Evolutionary conservation across 78 protist species (phyloP).

Genomic region (Ministeria vibrans): DNA sequence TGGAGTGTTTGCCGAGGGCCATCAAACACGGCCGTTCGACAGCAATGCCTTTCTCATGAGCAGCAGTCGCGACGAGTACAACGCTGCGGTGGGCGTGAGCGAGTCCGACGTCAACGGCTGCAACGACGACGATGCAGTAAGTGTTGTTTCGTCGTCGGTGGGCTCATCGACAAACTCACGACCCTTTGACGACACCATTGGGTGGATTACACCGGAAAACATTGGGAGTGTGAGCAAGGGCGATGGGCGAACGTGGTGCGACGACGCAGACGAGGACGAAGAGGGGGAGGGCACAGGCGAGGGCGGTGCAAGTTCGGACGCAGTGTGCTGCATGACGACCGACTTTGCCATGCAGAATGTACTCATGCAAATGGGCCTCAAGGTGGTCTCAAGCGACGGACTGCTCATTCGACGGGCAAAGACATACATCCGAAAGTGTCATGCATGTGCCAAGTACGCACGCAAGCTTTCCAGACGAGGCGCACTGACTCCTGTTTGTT

Average conservation of each 20-base stretch:
- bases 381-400: constrained; percentile 60
- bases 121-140: background rate
- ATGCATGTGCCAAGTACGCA: constrained; percentile 63
- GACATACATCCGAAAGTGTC: constrained; percentile 70
- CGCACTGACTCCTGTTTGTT: background rate
- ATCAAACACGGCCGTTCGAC: too few species aligned
- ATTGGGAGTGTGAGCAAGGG: background rate
- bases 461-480: background rate
- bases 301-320: background rate
- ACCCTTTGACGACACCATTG: constrained; percentile 51
- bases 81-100: background rate
- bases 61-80: background rate
- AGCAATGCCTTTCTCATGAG: too few species aligned
- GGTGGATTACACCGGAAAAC: constrained; percentile 82
- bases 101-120: background rate
- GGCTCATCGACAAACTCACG: too few species aligned
- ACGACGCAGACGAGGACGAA: background rate
- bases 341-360: constrained; percentile 77
- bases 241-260: background rate
- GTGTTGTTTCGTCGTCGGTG: too few species aligned
- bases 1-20: too few species aligned
- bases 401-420: constrained; percentile 44
- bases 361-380: constrained; percentile 65
- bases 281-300: background rate
- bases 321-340: constrained; percentile 62